Evolutionary conservation across 2,329 filamentous ascomycete genomes (phyloP).

Genomic region (Didymella segeticola): DNA sequence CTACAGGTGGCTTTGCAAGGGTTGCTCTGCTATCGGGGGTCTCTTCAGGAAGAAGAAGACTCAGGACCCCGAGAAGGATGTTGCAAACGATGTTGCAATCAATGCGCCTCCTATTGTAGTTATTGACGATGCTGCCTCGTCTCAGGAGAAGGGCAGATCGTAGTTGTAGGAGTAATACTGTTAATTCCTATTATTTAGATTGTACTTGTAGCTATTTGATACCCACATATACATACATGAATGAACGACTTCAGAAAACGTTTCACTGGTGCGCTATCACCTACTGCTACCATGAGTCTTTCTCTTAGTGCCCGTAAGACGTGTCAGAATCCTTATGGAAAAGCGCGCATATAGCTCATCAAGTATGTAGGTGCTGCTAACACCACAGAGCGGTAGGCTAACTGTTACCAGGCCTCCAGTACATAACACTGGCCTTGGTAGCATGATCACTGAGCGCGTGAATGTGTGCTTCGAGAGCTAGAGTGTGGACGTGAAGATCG

Average conservation of each 20-base stretch:
- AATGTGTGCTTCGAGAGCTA: too few relatives aligned
- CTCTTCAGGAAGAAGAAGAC: slow-evolving; percentile 28
- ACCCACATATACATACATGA: neutral
- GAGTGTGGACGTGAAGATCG: too few relatives aligned
- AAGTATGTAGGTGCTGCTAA: too few relatives aligned
- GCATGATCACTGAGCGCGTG: too few relatives aligned
- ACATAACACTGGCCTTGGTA: too few relatives aligned
- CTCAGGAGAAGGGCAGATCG: slow-evolving; percentile 1
- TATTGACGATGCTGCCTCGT: neutral
- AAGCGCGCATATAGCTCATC: too few relatives aligned
- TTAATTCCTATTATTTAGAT: neutral
- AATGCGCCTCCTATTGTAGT: slow-evolving; percentile 31
- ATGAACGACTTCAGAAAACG: neutral
- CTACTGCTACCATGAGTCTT: too few relatives aligned
- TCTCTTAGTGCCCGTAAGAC: too few relatives aligned
- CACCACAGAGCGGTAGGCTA: too few relatives aligned
- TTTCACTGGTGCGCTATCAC: too few relatives aligned
- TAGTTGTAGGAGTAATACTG: neutral
- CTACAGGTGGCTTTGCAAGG: slow-evolving; percentile 24
- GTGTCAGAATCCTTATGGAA: too few relatives aligned
- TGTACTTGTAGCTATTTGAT: neutral
- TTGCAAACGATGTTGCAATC: slow-evolving; percentile 20
- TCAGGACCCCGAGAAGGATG: slow-evolving; percentile 20
- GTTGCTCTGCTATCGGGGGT: slow-evolving; percentile 16
- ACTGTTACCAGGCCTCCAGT: too few relatives aligned